Base-by-base conservation (phyloP, 1,284 basidiomycete species). In the Mycocalia duriaeana region DNA sequence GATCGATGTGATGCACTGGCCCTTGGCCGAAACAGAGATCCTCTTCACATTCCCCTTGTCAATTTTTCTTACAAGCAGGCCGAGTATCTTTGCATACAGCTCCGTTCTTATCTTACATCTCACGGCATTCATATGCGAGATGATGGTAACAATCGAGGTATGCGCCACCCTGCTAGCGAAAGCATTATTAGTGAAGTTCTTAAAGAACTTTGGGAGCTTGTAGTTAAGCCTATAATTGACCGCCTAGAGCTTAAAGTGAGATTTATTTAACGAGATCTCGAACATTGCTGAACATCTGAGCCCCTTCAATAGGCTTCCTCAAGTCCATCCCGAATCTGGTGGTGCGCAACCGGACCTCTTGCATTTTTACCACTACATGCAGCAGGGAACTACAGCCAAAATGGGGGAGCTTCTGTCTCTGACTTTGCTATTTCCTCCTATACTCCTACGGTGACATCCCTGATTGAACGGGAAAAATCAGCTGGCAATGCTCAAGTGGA, bases 1-100 rank as follows among this genome's bases (percentile, higher is more conserved):
- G 44, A 46, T 9, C 52, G 56, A 7, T 59, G 61, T 44, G 65
- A 67, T 54, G 65, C 64, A 8, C 47, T 67, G 22, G 49, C 61
- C n/a, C 45, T 62, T 22, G 26, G 35, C 16, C 25, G 42, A 18
- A 47, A 46, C 25, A 25, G 23, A 23, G 34, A 49, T 24, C 49
- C 48, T 13, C 19, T 51, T 14, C 57, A 58, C 47, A 48, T 57
- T 42, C 49, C 51, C 9, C 52, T 63, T 13, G 37, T 25, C 13
- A 18, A 48, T 9, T 50, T 51, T 54, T 38, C 47, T 19, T 49
- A 47, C 48, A 14, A 42, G 42, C 18, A 36, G 9, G 51, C 50
- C 20, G 44, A 41, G 37, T 34, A 51, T 4, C 47, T 57, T 13
- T 48, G 44, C 2, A 50, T 44, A 13, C 20, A 6, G 8, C 19